Base-by-base conservation (phyloP, 331 rosid species). In the Pyracantha coccinea region DNA sequence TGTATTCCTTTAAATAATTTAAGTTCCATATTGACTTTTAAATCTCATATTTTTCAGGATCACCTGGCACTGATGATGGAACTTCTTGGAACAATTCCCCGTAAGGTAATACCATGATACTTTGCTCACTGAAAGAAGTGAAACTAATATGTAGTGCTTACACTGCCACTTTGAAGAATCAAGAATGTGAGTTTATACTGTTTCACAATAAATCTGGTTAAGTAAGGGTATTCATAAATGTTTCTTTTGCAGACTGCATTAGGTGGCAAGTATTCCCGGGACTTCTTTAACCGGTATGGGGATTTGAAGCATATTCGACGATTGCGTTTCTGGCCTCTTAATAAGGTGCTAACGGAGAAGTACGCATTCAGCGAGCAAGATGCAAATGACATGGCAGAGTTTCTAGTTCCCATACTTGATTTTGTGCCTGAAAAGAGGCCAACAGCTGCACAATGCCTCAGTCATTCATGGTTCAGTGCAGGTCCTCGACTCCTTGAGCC, bases 21-120 rank as follows among this genome's bases (percentile, higher is more conserved):
- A 41, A 41, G 47, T 41, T 41, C 47, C 47, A 41, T 41, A 11
- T 41, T 68, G 65, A 57, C 62, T 72, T 72, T 38, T 35, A 53
- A 57, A 67, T 62, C 79, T 58, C 64, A 28, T 78, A 28, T 78
- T 72, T 55, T 74, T 58, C 89, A 91, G 97, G 97, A 91, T 72
- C 97, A 91, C 80, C 80, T 91, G 72, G 96, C 97, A 23, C 79
- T 91, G 90, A 91, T 89, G 97, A 91, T 91, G 97, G 97, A 91
- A 81, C 96, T 91, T 80, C 89, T 92, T 79, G 97, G 97, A 76
- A 79, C 75, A 87, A 89, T 91, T 84, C 97, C 96, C 8, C 92
- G 92, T 73, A 89, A 91, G 90, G 97, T 89, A 61, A 62, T 35
- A 59, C 16, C 31, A 50, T 7, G 6, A 52, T 15, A 68, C 25